A percentile compares a stretch with the other conserved stretches of the same genome.
Evolutionary conservation across 441 rosid genomes (phyloP).

Genomic region (Populus hybrid): DNA sequence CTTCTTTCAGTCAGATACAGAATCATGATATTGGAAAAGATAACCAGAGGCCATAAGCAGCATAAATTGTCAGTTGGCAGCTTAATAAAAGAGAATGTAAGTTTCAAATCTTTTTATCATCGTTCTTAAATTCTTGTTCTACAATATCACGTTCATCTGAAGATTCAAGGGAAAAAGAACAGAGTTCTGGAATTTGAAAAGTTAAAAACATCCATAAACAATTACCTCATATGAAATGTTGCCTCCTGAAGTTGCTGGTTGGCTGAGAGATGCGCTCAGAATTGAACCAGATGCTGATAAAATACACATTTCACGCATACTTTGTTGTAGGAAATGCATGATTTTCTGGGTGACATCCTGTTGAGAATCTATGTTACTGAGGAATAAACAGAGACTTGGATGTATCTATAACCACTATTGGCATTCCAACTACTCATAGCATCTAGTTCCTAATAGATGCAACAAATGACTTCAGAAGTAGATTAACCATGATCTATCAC

Average conservation of each 20-base stretch:
- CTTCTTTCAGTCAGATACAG: neutral
- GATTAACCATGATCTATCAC: too few species aligned
- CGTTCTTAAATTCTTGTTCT: neutral
- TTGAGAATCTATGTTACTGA: constrained; percentile 21
- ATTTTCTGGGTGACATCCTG: constrained; percentile 87
- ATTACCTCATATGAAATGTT: constrained; percentile 74
- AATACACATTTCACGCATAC: constrained; percentile 80
- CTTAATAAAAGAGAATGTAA: neutral
- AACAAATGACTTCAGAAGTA: too few species aligned
- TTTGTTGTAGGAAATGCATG: constrained; percentile 63
- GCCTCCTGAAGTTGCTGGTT: constrained; percentile 87
- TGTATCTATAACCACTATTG: neutral
- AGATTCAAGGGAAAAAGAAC: neutral
- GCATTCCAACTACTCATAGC: constrained; percentile 1
- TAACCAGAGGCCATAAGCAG: constrained; percentile 1
- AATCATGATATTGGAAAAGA: neutral
- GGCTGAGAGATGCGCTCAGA: constrained; percentile 75
- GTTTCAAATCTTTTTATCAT: neutral
- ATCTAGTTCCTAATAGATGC: neutral
- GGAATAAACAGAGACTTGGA: constrained; percentile 8
- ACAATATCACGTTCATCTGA: neutral
- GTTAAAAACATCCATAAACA: neutral
- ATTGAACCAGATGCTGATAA: constrained; percentile 88
- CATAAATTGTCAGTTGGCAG: neutral
- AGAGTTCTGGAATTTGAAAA: neutral